Base-by-base conservation (phyloP, 352 stramenopile genomes). In the Phytophthora meadii region DNA sequence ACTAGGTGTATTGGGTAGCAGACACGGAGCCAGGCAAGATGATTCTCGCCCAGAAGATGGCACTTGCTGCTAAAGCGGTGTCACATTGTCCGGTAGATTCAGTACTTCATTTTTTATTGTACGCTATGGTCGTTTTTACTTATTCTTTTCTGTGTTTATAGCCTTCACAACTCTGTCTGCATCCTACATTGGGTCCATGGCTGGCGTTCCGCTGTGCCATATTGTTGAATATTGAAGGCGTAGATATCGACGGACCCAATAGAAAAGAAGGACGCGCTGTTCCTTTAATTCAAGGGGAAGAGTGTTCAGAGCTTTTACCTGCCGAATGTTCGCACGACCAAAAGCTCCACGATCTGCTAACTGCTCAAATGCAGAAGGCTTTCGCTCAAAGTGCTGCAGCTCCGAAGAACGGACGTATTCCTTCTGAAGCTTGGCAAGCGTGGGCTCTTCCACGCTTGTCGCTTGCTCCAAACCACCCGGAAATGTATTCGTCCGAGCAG, bases 11-110 rank as follows among this genome's bases (percentile, higher is more conserved):
- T 47, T 93, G 82, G 82, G 77, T 88, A 5, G 72, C 81, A 1
- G 84, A 93, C 55, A 90, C 68, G 1, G 70, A 84, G 34, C 74
- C 79, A 1, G 78, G 77, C 24, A 93, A 89, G 59, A 90, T 91
- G 84, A 89, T 93, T 45, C 71, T 90, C 41, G 82, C 81, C 25
- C 79, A 90, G 42, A 83, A 83, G 54, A 88, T 93, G 79, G 82
- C 82, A 9, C 68, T 90, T 12, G 74, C 79, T 10, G 72, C 81
- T 11, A 48, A 65, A 12, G 73, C 72, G 4, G 79, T 84, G 4
- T 79, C 79, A 0, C 70, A 77, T 27, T 90, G 81, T 61, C 54
- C 72, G 19, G 81, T 87, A 60, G 11, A 73, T 46, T 56, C 17
- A 0, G 25, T 27, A 14, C 24, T 34, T 19, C 10, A 52, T 11